Evolutionary conservation across 2,329 filamentous ascomycete species (phyloP).

Genomic region (Exophiala sideris): DNA sequence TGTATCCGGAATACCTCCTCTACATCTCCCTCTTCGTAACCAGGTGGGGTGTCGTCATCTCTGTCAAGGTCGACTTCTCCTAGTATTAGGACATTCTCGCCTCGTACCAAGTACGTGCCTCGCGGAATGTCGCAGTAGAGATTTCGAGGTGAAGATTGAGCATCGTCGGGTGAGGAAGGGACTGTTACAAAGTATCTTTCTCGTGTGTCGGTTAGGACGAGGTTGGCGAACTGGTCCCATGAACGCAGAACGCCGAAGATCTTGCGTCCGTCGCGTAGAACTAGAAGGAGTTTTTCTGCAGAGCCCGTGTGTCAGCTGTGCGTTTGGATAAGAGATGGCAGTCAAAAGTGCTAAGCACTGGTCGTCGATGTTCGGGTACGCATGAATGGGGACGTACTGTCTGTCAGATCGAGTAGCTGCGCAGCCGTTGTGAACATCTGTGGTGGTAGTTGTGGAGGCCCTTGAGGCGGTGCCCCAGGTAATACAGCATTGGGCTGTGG

Average conservation of each 20-base stretch:
- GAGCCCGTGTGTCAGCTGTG: not conserved
- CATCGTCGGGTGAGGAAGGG: slow-evolving; percentile 4
- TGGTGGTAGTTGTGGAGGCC: slow-evolving; percentile 55
- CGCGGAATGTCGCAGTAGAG: slow-evolving; percentile 81
- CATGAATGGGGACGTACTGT: slow-evolving; percentile 65
- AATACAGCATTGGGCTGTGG: slow-evolving; percentile 26
- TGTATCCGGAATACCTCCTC: slow-evolving; percentile 69
- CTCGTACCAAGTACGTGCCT: slow-evolving; percentile 86
- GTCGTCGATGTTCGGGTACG: not conserved
- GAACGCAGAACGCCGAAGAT: slow-evolving; percentile 87
- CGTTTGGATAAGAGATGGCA: not conserved
- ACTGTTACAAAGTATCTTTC: slow-evolving; percentile 71
- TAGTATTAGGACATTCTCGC: slow-evolving; percentile 93
- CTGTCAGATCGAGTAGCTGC: slow-evolving; percentile 90
- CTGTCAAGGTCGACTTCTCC: slow-evolving; percentile 97
- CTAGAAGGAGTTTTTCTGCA: slow-evolving; percentile 87
- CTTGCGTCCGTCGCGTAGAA: slow-evolving; percentile 89
- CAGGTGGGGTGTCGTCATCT: slow-evolving; percentile 77
- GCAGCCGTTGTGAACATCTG: slow-evolving; percentile 99
- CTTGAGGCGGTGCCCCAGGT: slow-evolving; percentile 31
- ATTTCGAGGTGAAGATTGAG: slow-evolving; percentile 43
- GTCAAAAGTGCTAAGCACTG: not conserved
- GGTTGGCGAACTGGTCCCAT: slow-evolving; percentile 98
- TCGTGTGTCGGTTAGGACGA: slow-evolving; percentile 88
- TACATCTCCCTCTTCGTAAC: slow-evolving; percentile 64